phyloP scores from a whole-genome alignment of 768 basidiomycete species.

The Auricularia cornea region DNA sequence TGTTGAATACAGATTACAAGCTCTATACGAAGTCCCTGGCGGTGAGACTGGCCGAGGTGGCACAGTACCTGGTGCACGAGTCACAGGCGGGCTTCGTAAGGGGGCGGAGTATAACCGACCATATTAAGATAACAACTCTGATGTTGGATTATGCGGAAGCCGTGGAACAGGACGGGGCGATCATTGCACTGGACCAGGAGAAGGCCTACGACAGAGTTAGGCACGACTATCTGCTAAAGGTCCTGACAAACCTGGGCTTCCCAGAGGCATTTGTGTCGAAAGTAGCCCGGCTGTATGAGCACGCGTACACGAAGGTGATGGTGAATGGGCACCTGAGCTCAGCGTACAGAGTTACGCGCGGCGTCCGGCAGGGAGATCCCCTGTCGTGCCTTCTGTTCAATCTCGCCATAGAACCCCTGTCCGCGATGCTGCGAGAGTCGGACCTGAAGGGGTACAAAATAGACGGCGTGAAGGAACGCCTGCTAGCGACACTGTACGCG shows the following conservation, averaged over 20 bases:
- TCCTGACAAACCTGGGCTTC: slow-evolving; percentile 2
- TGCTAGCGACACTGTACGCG: slow-evolving; percentile 14
- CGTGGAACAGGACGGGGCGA: slow-evolving; percentile 7
- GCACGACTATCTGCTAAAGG: slow-evolving; percentile 12
- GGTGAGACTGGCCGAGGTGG: slow-evolving; percentile 8
- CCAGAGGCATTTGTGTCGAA: slow-evolving; percentile 16
- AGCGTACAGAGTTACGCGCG: slow-evolving; percentile 19
- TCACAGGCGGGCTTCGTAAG: slow-evolving; percentile 34
- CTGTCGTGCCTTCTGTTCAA: slow-evolving; percentile 34
- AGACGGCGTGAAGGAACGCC: slow-evolving; percentile 1
- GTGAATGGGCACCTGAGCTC: slow-evolving; percentile 25
- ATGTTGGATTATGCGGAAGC: slow-evolving; percentile 11
- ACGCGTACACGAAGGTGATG: slow-evolving; percentile 21
- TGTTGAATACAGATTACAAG: slow-evolving; percentile 27
- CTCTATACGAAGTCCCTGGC: slow-evolving; percentile 20
- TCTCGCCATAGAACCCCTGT: slow-evolving; percentile 34
- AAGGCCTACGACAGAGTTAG: slow-evolving; percentile 15
- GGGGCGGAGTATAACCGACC: slow-evolving; percentile 24
- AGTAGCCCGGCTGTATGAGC: slow-evolving; percentile 19
- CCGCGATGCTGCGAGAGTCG: slow-evolving; percentile 21
- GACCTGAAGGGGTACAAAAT: slow-evolving; percentile 14
- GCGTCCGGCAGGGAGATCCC: slow-evolving; percentile 31
- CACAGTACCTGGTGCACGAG: slow-evolving; percentile 17
- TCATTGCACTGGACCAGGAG: slow-evolving; percentile 12
- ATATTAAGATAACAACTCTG: slow-evolving; percentile 18